Conservation (phyloP, 495 filamentous ascomycete species). For the Penicillium samsonianum region DNA sequence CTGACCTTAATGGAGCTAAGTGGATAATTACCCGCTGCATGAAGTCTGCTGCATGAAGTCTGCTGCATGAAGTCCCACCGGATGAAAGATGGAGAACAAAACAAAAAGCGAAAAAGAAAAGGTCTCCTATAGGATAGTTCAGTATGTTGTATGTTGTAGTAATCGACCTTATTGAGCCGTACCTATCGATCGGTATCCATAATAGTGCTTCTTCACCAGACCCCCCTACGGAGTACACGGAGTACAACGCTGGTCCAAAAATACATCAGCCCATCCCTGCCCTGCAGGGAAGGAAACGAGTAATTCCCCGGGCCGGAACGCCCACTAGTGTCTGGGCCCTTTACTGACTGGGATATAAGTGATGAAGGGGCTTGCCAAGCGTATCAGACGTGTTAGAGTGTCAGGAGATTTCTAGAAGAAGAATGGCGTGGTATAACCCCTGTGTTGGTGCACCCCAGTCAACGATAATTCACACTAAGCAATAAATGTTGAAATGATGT, state of each 20-base stretch:
- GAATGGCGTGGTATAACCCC: background rate
- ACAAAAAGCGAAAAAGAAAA: no score
- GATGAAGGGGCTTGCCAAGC: background rate
- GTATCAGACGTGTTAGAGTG: background rate
- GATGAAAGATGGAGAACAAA: no score
- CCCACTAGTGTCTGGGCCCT: constrained; percentile 4
- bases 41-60: background rate
- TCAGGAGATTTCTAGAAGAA: background rate
- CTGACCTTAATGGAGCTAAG: background rate
- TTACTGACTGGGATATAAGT: background rate
- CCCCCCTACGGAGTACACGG: background rate
- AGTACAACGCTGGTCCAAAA: background rate
- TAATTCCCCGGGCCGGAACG: constrained; percentile 8
- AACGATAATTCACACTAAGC: no score
- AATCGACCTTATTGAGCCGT: background rate
- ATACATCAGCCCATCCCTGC: constrained; percentile 13
- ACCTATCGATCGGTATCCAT: background rate
- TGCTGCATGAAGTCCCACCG: background rate
- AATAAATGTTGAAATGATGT: no score
- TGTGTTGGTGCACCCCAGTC: no score
- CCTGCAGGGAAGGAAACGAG: constrained; percentile 11
- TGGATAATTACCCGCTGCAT: background rate
- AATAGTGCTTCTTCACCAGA: background rate
- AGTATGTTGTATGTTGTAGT: no score
- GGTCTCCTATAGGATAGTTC: background rate